A percentile compares a stretch with the other conserved stretches of the same genome.
Evolutionary conservation across 1,284 basidiomycete genomes (phyloP).

Genomic region (Ustilago curta): DNA sequence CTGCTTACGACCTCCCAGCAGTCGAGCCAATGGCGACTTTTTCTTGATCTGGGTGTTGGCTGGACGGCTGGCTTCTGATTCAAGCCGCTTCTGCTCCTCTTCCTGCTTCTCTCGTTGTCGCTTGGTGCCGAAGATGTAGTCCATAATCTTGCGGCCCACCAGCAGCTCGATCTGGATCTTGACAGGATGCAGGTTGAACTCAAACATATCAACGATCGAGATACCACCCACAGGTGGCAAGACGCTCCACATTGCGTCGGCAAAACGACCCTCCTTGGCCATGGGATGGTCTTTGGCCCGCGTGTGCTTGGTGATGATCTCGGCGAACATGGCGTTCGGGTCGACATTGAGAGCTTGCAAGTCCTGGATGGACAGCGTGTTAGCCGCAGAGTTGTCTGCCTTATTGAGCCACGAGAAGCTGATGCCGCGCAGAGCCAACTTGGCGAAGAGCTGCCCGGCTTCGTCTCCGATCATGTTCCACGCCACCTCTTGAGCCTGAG

Average conservation of each 20-base stretch:
- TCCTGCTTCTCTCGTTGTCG: slow-evolving; percentile 52
- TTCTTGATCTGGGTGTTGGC: slow-evolving; percentile 26
- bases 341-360: slow-evolving; percentile 87
- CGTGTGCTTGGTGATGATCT: slow-evolving; percentile 81
- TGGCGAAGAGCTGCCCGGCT: slow-evolving; percentile 79
- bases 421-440: slow-evolving; percentile 83
- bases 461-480: slow-evolving; percentile 91
- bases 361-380: slow-evolving; percentile 81
- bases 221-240: slow-evolving; percentile 87
- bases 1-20: slow-evolving; percentile 33
- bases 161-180: slow-evolving; percentile 81
- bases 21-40: slow-evolving; percentile 47
- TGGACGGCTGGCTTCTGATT: slow-evolving; percentile 16
- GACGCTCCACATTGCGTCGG: slow-evolving; percentile 63
- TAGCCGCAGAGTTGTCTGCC: slow-evolving; percentile 88
- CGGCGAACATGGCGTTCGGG: slow-evolving; percentile 84
- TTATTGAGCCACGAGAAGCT: slow-evolving; percentile 87
- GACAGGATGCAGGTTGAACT: slow-evolving; percentile 82
- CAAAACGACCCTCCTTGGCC: slow-evolving; percentile 59
- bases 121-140: slow-evolving; percentile 79
- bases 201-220: slow-evolving; percentile 85
- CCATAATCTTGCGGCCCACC: slow-evolving; percentile 85
- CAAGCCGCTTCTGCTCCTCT: slow-evolving; percentile 42
- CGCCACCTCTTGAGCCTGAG: slow-evolving; percentile 86
- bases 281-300: slow-evolving; percentile 52